phyloP scores from a whole-genome alignment of 192 early-diverging fungal species.

The Mortierella claussenii region DNA sequence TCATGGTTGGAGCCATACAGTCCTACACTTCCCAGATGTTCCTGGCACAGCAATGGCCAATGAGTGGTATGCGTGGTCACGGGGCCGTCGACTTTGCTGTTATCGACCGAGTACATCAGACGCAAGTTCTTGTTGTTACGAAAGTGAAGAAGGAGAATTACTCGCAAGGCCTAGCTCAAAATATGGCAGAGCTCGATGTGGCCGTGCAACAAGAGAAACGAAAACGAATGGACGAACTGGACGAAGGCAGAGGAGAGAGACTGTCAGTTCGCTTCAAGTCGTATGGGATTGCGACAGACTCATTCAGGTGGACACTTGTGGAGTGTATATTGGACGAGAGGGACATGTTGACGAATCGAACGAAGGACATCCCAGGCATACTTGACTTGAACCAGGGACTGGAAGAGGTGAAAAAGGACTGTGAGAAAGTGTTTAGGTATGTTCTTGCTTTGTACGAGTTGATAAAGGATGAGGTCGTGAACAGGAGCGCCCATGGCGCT shows the following conservation, averaged over 20 bases:
- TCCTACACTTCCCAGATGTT: too few relatives aligned
- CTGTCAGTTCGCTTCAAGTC: conserved; percentile 8
- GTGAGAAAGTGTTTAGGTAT: conserved; percentile 10
- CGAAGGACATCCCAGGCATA: conserved; percentile 1
- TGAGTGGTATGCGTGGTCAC: too few relatives aligned
- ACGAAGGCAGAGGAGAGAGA: conserved; percentile 12
- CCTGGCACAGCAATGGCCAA: too few relatives aligned
- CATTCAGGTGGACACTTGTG: conserved; percentile 23
- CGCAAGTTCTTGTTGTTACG: too few relatives aligned
- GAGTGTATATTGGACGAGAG: conserved; percentile 17
- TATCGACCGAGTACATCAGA: too few relatives aligned
- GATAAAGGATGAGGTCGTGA: too few relatives aligned
- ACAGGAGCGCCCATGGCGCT: too few relatives aligned
- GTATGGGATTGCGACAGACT: conserved; percentile 22
- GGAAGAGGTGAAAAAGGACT: not conserved
- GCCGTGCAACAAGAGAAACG: conserved; percentile 26
- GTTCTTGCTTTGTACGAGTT: conserved; percentile 11
- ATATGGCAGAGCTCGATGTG: conserved; percentile 24
- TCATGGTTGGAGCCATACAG: too few relatives aligned
- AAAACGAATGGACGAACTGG: conserved; percentile 6
- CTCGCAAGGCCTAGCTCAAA: conserved; percentile 12
- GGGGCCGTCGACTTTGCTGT: too few relatives aligned
- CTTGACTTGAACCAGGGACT: not conserved
- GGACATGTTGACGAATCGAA: not conserved
- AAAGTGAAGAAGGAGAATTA: too few relatives aligned